phyloP scores from a whole-genome alignment of 495 filamentous ascomycete species.

The Tuber brumale region DNA sequence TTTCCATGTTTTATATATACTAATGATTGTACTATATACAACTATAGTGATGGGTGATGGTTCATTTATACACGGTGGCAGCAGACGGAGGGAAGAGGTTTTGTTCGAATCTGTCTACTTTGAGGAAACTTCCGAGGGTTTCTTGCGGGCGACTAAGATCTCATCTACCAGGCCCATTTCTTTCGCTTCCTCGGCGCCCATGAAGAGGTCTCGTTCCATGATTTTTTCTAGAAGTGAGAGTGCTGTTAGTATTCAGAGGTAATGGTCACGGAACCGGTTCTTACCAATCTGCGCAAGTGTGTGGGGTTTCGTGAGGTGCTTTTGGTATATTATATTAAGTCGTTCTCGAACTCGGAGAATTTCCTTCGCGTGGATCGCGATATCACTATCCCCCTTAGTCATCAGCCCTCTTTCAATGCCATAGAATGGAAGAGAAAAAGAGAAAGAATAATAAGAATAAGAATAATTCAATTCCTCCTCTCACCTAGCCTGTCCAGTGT shows the following conservation, averaged over 20 bases:
- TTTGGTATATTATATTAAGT: conserved; percentile 82
- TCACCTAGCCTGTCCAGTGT: conserved; percentile 69
- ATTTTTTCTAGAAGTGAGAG: conserved; percentile 57
- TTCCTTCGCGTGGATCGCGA: conserved; percentile 94
- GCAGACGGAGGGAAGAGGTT: neutral
- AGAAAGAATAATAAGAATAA: too few relatives aligned
- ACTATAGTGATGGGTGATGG: neutral
- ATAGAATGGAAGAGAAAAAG: neutral
- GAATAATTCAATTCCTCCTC: conserved; percentile 6
- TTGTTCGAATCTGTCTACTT: neutral
- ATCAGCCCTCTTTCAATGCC: neutral
- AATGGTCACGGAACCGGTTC: neutral
- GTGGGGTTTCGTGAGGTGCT: conserved; percentile 72
- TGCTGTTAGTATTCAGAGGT: neutral
- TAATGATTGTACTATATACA: neutral
- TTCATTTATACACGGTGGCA: conserved; percentile 6
- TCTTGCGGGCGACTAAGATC: conserved; percentile 53
- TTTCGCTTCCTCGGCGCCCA: conserved; percentile 79
- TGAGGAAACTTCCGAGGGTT: conserved; percentile 12
- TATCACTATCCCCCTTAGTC: conserved; percentile 52
- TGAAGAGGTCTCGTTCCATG: conserved; percentile 94
- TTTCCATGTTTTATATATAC: neutral
- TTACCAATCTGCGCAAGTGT: conserved; percentile 49
- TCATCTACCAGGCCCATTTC: conserved; percentile 88
- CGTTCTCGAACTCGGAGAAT: conserved; percentile 78